Evolutionary conservation across 352 stramenopile genomes (phyloP).

Genomic region (Globisporangium barbulae): DNA sequence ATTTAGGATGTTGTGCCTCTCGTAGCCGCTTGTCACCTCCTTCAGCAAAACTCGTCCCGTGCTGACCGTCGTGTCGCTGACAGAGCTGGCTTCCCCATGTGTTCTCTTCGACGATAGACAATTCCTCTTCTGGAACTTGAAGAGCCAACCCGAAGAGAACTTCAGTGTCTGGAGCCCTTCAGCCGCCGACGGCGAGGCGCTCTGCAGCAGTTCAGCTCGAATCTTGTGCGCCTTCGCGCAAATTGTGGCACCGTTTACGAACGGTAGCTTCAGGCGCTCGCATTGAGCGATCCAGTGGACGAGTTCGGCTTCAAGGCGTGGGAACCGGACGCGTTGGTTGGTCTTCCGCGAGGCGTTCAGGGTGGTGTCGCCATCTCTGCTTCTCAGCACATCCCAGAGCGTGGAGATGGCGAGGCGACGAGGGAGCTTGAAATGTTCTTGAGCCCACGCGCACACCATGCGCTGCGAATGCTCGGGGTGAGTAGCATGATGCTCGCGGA

Average conservation of each 20-base stretch:
- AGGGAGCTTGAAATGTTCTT: slow-evolving; percentile 2
- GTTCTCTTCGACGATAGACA: slow-evolving; percentile 1
- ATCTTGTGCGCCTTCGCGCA: background rate
- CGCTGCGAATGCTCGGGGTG: background rate
- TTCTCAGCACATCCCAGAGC: background rate
- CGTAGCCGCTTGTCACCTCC: background rate
- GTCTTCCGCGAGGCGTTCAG: background rate
- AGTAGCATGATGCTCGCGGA: background rate
- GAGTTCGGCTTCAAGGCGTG: background rate
- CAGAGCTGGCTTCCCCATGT: slow-evolving; percentile 2
- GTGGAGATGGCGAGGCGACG: background rate
- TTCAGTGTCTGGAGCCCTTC: background rate
- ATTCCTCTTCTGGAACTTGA: background rate
- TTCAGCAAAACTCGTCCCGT: background rate
- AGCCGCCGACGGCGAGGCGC: background rate
- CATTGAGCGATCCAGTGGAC: background rate
- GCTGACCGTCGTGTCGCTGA: background rate
- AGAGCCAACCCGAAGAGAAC: slow-evolving; percentile 1
- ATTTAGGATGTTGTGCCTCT: slow-evolving; percentile 10
- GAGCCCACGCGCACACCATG: slow-evolving; percentile 1
- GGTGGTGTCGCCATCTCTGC: background rate
- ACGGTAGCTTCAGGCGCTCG: background rate
- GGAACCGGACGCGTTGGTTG: background rate
- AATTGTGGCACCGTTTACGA: background rate
- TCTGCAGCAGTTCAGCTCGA: background rate